Conservation (phyloP, 495 filamentous ascomycete genomes). For the Podospora tetraspora region DNA sequence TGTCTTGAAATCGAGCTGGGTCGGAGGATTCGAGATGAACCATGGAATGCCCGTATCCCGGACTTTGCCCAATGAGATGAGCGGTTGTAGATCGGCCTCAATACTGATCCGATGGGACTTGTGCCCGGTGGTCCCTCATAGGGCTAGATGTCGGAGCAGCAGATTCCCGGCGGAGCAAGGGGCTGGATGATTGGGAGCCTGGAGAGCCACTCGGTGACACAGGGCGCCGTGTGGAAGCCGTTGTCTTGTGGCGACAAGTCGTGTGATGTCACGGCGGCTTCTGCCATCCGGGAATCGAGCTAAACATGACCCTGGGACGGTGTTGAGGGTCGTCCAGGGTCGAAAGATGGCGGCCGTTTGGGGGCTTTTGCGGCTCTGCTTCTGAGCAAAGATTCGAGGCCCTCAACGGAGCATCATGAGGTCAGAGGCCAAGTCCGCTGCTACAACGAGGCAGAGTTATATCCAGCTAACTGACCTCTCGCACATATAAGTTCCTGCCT, state of each 20-base stretch:
- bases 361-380: neutral
- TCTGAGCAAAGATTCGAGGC: neutral
- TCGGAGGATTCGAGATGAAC: neutral
- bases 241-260: neutral
- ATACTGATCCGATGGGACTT: neutral
- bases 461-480: neutral
- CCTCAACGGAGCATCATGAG: neutral
- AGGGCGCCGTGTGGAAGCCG: neutral
- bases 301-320: neutral
- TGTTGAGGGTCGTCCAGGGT: neutral
- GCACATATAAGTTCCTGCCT: neutral
- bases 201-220: neutral
- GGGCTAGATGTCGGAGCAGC: neutral
- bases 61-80: constrained; percentile 1
- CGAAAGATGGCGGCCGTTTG: neutral
- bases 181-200: neutral
- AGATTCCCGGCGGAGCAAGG: neutral
- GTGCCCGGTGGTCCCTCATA: neutral
- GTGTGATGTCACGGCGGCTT: neutral
- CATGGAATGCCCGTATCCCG: neutral
- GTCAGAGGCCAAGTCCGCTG: neutral
- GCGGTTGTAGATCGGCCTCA: neutral
- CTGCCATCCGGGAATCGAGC: neutral
- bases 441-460: neutral
- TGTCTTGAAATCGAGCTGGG: neutral